Percentiles rank a stretch among this genome's conserved stretches.
These are phyloP conservation scores for Cladosporium austrohemisphaericum DNA, from an alignment of 2,329 filamentous ascomycete genomes.

Conservation along the genomic window DNA sequence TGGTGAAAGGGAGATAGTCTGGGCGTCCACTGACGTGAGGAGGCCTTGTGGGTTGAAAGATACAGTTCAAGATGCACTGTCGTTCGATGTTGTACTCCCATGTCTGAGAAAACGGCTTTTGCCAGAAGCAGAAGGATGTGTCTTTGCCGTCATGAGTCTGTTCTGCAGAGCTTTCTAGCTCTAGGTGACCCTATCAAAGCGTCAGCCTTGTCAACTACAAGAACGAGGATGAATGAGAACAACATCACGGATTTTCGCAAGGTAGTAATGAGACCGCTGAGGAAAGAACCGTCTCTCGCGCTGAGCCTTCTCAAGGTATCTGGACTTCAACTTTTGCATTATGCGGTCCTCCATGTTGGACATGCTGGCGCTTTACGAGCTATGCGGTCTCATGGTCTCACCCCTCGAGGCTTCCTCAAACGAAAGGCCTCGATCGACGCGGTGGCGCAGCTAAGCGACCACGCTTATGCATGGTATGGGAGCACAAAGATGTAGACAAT, in stretches of 20 bases:
- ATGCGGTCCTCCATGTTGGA: constrained; percentile 4
- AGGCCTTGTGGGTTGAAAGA: constrained; percentile 19
- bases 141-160: background rate
- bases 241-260: background rate
- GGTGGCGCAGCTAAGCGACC: constrained; percentile 4
- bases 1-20: constrained; percentile 19
- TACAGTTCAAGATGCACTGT: constrained; percentile 8
- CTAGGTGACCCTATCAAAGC: background rate
- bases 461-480: no score
- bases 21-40: constrained; percentile 17
- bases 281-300: background rate
- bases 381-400: no score
- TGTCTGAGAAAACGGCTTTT: background rate
- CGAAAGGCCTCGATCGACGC: background rate
- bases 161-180: background rate
- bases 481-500: no score
- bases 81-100: background rate
- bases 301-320: background rate
- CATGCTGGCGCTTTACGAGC: background rate
- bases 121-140: background rate
- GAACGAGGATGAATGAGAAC: background rate
- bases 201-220: background rate
- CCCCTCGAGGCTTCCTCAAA: no score
- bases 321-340: background rate
- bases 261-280: background rate